Percentiles rank a stretch among this genome's conserved stretches.
These are phyloP conservation scores for Saccharum hybrid DNA, from an alignment of 202 grass and related monocot species.

Conservation along the genomic window DNA sequence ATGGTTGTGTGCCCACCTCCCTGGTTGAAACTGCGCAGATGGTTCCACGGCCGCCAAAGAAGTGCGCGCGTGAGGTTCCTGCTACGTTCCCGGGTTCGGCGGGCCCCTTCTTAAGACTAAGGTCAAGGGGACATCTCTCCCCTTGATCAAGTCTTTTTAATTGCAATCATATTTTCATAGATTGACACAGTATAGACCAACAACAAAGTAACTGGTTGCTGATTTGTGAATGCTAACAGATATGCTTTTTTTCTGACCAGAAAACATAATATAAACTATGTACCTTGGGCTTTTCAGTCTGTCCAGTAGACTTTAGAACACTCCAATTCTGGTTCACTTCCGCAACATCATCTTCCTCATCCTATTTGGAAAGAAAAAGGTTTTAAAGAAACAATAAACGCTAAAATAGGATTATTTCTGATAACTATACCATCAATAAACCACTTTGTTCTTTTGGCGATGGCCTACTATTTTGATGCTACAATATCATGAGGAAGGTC, in stretches of 20 bases:
- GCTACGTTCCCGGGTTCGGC: background rate
- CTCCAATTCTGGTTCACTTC: slow-evolving; percentile 70
- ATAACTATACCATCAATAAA: slow-evolving; percentile 29
- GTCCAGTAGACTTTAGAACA: slow-evolving; percentile 69
- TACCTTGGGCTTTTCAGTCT: slow-evolving; percentile 73
- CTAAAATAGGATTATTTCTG: slow-evolving; percentile 20
- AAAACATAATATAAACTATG: slow-evolving; percentile 9
- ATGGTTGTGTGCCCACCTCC: too few species aligned
- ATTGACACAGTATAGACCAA: slow-evolving; percentile 10
- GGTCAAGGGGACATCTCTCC: background rate
- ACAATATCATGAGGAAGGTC: slow-evolving; percentile 1
- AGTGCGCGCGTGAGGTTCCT: background rate
- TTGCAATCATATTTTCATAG: background rate
- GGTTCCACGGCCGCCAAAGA: background rate
- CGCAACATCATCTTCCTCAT: slow-evolving; percentile 51
- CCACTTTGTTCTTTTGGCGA: background rate
- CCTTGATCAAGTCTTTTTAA: background rate
- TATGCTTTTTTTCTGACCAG: background rate
- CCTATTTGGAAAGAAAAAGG: slow-evolving; percentile 44
- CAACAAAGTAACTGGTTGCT: slow-evolving; percentile 16
- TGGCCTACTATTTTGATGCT: background rate
- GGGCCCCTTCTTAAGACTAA: background rate
- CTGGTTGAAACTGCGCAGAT: background rate
- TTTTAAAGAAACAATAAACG: slow-evolving; percentile 8
- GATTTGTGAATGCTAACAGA: slow-evolving; percentile 33